phyloP scores from a whole-genome alignment of 1,139 yeast genomes.

The Suhomyces kunorum region DNA sequence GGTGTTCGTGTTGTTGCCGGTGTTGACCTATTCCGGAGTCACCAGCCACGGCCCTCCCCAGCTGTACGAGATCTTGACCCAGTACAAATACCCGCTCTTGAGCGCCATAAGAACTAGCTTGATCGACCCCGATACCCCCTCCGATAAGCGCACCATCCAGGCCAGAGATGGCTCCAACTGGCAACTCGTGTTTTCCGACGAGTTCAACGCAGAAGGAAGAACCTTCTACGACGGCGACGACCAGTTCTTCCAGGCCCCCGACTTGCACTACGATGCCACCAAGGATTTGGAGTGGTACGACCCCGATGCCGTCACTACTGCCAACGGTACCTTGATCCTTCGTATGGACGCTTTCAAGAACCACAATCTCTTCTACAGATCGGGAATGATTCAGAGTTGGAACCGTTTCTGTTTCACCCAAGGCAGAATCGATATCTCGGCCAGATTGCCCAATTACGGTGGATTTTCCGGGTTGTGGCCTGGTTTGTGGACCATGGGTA shows the following conservation, averaged over 20 bases:
- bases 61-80: constrained; percentile 26
- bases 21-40: constrained; percentile 30
- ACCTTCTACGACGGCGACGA: constrained; percentile 36
- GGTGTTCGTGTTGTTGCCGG: constrained; percentile 30
- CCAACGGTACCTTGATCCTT: constrained; percentile 27
- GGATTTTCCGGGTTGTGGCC: constrained; percentile 35
- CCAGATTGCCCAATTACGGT: constrained; percentile 32
- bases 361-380: constrained; percentile 31
- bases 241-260: constrained; percentile 32
- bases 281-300: constrained; percentile 37
- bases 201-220: constrained; percentile 33
- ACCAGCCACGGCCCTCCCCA: constrained; percentile 19
- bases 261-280: constrained; percentile 33
- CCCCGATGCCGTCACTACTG: constrained; percentile 33
- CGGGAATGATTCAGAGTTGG: constrained; percentile 38
- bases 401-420: constrained; percentile 32
- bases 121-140: constrained; percentile 34
- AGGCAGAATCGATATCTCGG: constrained; percentile 28
- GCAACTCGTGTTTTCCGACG: constrained; percentile 32
- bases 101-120: constrained; percentile 27
- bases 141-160: constrained; percentile 17
- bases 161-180: constrained; percentile 26
- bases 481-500: constrained; percentile 38
- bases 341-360: constrained; percentile 32
- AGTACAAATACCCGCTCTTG: constrained; percentile 27